A percentile compares a stretch with the other conserved stretches of the same genome.
These are phyloP conservation scores for Fibroporia radiculosa DNA, from an alignment of 768 basidiomycete species.

Conservation along the genomic window DNA sequence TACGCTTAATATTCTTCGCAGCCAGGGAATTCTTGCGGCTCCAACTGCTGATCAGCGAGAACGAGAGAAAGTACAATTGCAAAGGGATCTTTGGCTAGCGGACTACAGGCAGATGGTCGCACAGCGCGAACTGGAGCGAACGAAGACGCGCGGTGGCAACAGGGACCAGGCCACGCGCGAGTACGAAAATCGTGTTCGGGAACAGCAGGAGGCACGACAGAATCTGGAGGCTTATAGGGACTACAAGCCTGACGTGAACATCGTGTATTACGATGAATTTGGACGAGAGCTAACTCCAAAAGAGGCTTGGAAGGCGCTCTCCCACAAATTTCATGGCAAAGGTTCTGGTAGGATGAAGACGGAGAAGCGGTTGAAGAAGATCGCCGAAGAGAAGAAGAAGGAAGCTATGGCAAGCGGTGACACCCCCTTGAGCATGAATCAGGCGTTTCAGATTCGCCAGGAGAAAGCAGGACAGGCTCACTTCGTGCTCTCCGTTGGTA, in stretches of 20 bases:
- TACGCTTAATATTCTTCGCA: conserved; percentile 79
- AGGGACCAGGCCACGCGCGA: conserved; percentile 94
- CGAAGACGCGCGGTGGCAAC: conserved; percentile 69
- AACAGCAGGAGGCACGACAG: conserved; percentile 84
- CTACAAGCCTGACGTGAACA: conserved; percentile 96
- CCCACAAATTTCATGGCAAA: conserved; percentile 98
- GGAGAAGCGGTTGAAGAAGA: conserved; percentile 93
- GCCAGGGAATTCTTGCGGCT: conserved; percentile 81
- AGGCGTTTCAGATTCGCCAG: conserved; percentile 88
- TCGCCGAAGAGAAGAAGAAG: conserved; percentile 95
- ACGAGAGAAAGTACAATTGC: conserved; percentile 75
- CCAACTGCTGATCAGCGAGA: conserved; percentile 56
- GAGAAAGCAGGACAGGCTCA: conserved; percentile 94
- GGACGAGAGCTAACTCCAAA: conserved; percentile 83
- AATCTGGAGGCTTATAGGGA: conserved; percentile 77
- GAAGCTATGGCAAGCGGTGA: conserved; percentile 92
- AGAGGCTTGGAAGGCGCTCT: conserved; percentile 98
- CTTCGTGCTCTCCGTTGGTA: conserved; percentile 92
- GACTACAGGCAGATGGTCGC: conserved; percentile 71
- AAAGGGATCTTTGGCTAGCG: conserved; percentile 86
- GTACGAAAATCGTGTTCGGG: conserved; percentile 87
- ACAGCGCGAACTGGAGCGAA: conserved; percentile 72
- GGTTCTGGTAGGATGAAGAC: conserved; percentile 95
- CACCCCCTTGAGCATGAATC: conserved; percentile 92
- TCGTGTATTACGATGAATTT: conserved; percentile 95